Evolutionary conservation across 768 basidiomycete species (phyloP), one percentile per base, ranked within the genome.

Genomic region (Suillus bovinus): DNA sequence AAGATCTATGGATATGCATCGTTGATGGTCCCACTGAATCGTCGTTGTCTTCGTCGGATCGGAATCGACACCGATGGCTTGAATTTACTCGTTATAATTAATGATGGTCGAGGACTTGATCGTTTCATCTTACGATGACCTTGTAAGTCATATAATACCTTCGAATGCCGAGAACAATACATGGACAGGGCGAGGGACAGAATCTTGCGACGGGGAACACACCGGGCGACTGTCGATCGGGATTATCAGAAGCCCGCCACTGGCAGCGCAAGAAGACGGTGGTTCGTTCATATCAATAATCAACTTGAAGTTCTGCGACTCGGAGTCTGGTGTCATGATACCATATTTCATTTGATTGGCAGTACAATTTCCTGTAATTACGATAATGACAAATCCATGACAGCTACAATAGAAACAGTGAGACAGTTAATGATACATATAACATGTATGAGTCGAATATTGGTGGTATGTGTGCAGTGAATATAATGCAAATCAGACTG

Each of bases 401-500:
- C 27, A 29, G 27, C 38, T 56, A 56, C 55, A 39, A 60, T 61
- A 61, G 36, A 36, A 34, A 17, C 58, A 59, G 22, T 20, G 58
- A 33, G 49, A 47, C 24, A 49, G 34, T 56, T 59, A 59, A 59
- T 59, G 58, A 52, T 52, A 59, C 42, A 59, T 58, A 59, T 36
- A 57, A 59, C 14, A 14, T 31, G 52, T 17, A 57, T 57, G 24
- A 39, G 55, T 27, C 36, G 24, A 39, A 29, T 56, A 27, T 47
- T 24, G 36, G 24, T 27, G 36, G 55, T 38, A 56, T 56, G 55
- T 20, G 10, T 56, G 55, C 38, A 39, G 39, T 39, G 36, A 10
- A 56, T 56, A 56, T 24, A 27, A 56, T 56, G 55, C 27, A 39
- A 5, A 38, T 56, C 17, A 56, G 55, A 39, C 55, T 11, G 55